Base-by-base conservation (phyloP, 2,329 filamentous ascomycete genomes). In the Ophiognomonia clavigignenti-juglandacearum region DNA sequence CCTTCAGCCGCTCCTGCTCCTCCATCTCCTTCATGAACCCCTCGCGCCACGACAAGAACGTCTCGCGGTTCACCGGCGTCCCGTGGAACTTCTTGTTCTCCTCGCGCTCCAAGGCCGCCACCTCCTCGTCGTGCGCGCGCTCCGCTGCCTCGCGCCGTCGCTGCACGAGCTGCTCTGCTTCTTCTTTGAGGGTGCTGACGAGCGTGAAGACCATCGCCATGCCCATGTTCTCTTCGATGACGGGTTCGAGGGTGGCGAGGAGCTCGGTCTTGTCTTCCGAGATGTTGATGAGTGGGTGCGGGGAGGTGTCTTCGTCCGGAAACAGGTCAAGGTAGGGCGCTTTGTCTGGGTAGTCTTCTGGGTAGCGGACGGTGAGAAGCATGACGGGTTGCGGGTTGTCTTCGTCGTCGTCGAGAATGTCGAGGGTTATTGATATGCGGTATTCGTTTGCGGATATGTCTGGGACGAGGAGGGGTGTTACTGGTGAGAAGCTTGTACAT, bases 181-280 rank as follows among this genome's bases (percentile, higher is more conserved):
- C 77, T 50, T 98, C 93, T 64, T 96, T 97, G 51, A 98, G 71
- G 0, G 86, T 82, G 13, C 86, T 88, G 45, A 95, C 86, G 20
- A 98, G 72, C 0, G 92, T 89, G 68, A 97, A 98, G 1, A 98
- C 73, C 93, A 98, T 98, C 46, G 90, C 88, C 85, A 97, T 97
- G 53, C 93, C 93, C 50, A 97, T 70, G 57, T 91, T 97, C 66
- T 98, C 93, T 63, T 93, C 84, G 29, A 96, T 86, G 0, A 85
- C 87, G 14, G 85, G 82, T 32, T 81, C 67, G 11, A 97, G 73
- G 2, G 79, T 77, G 42, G 82, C 74, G 14, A 97, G 78, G 13
- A 98, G 80, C 43, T 69, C 68, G 16, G 80, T 74, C 62, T 88
- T 89, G 73, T 98, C 93, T 40, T 86, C 82, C 58, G 85, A 77